Evolutionary conservation across 1,284 basidiomycete species (phyloP).

Genomic region (Stygiomarasmius scandens): DNA sequence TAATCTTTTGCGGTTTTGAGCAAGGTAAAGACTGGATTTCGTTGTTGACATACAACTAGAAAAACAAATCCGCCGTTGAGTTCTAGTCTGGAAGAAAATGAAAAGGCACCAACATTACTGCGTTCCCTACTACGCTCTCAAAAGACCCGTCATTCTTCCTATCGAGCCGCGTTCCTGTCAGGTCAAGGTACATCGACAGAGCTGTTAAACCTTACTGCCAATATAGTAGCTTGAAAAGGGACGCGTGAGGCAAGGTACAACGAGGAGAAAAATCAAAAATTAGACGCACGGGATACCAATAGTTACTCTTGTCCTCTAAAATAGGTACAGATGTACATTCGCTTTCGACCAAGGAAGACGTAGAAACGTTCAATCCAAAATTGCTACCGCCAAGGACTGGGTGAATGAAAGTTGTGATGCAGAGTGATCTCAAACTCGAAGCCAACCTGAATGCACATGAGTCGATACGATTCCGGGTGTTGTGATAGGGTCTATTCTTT

Average conservation of each 20-base stretch:
- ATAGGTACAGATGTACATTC: constrained; percentile 47
- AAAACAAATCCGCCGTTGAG: neutral
- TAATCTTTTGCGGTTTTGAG: constrained; percentile 20
- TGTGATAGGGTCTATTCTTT: constrained; percentile 44
- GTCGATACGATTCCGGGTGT: constrained; percentile 39
- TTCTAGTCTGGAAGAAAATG: neutral
- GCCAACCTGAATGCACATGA: constrained; percentile 42
- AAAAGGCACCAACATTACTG: constrained; percentile 35
- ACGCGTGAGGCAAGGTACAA: neutral
- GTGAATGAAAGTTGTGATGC: neutral
- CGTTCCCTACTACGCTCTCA: constrained; percentile 37
- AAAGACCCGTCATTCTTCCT: constrained; percentile 43
- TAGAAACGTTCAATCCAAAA: constrained; percentile 38
- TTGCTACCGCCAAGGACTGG: constrained; percentile 46
- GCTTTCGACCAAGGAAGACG: constrained; percentile 35
- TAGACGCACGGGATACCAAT: constrained; percentile 45
- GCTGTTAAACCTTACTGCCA: constrained; percentile 33
- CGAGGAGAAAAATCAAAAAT: neutral
- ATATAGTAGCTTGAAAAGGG: constrained; percentile 34
- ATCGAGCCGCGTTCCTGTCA: neutral
- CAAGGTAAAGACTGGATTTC: neutral
- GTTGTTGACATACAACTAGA: constrained; percentile 29
- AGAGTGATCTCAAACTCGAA: neutral
- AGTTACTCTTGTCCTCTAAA: constrained; percentile 45
- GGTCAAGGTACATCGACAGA: no score